Evolutionary conservation across 225 moss, liverwort and hornwort genomes (phyloP).

Genomic region (Marchantia paleacea): DNA sequence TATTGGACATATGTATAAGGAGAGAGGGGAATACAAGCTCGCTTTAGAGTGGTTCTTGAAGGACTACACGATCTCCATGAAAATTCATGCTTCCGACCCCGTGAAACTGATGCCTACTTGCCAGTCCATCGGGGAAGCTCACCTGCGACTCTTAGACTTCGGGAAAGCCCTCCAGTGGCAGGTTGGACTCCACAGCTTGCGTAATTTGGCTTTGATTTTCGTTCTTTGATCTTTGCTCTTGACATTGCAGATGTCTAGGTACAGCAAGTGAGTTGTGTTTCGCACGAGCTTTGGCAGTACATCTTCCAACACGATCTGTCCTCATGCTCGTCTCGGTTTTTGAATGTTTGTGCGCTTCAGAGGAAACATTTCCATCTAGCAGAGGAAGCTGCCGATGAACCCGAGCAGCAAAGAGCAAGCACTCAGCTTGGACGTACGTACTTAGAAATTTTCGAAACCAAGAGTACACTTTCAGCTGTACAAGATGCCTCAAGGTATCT

Average conservation of each 20-base stretch:
- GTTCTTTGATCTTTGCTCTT: neutral
- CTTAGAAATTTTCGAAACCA: constrained; percentile 59
- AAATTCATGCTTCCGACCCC: constrained; percentile 26
- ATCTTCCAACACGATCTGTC: no score
- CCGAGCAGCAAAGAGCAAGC: constrained; percentile 85
- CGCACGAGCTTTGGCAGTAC: no score
- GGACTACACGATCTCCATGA: constrained; percentile 72
- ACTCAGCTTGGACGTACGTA: constrained; percentile 93
- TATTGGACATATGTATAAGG: constrained; percentile 82
- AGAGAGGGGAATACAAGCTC: constrained; percentile 76
- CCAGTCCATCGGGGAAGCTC: constrained; percentile 80
- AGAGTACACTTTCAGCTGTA: constrained; percentile 44
- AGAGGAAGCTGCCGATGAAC: constrained; percentile 48
- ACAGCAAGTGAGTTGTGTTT: neutral
- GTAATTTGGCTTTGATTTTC: neutral
- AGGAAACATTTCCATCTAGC: constrained; percentile 70
- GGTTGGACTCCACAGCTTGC: constrained; percentile 35
- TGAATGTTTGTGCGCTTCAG: constrained; percentile 37
- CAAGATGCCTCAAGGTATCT: constrained; percentile 62
- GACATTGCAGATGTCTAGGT: neutral
- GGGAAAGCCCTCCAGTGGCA: constrained; percentile 68
- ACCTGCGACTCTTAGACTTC: constrained; percentile 62
- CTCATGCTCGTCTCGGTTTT: neutral
- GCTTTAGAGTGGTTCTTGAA: constrained; percentile 80
- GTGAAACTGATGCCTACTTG: constrained; percentile 80